Conservation (phyloP, 129 eudicot genomes). For the Mikania micrantha region DNA sequence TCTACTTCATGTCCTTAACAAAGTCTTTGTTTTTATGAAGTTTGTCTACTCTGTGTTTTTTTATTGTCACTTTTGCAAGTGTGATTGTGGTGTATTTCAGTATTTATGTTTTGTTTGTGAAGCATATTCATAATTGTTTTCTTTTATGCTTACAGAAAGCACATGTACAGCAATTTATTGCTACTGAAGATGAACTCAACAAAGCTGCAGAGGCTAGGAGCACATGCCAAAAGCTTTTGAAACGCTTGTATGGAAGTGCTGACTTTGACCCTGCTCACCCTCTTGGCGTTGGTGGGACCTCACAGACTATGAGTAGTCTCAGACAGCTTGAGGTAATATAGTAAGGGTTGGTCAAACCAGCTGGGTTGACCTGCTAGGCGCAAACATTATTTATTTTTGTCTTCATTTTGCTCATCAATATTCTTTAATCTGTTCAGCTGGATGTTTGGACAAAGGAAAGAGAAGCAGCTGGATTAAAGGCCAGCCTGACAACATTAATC, state of each 20-base stretch:
- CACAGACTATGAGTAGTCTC: conserved; percentile 92
- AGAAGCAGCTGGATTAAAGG: conserved; percentile 90
- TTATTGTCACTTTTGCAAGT: neutral
- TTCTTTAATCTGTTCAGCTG: conserved; percentile 37
- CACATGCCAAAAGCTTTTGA: conserved; percentile 61
- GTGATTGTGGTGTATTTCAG: neutral
- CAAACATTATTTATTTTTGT: neutral
- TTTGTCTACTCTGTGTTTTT: neutral
- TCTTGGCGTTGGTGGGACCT: conserved; percentile 50
- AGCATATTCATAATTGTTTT: neutral
- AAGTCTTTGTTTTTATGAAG: neutral
- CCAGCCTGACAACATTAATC: conserved; percentile 76
- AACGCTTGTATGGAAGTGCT: conserved; percentile 77
- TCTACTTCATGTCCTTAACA: neutral
- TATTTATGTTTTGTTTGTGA: neutral
- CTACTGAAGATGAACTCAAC: conserved; percentile 97
- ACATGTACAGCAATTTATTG: conserved; percentile 97
- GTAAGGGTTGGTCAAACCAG: neutral
- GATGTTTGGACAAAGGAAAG: conserved; percentile 99
- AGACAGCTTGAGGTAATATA: conserved; percentile 84
- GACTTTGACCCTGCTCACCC: conserved; percentile 57
- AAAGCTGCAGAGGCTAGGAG: conserved; percentile 94
- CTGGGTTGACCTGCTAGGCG: neutral
- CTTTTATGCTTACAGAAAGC: conserved; percentile 61
- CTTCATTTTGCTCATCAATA: neutral